phyloP scores from a whole-genome alignment of 2,329 filamentous ascomycete species.

The Aspergillus ustus region DNA sequence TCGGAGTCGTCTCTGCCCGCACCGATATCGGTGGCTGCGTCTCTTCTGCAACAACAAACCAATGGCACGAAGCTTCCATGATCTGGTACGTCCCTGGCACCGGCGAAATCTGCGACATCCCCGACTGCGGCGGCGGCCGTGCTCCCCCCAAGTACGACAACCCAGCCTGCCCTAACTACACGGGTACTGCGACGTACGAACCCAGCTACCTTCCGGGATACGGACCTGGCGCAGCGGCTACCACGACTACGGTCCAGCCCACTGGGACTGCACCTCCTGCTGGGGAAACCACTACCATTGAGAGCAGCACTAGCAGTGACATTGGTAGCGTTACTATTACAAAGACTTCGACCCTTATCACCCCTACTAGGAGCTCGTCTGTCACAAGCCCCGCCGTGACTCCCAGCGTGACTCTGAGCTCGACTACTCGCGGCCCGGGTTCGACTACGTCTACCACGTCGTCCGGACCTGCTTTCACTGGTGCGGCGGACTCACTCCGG shows the following conservation, averaged over 20 bases:
- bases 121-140: conserved; percentile 70
- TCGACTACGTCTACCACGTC: neutral
- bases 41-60: conserved; percentile 30
- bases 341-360: neutral
- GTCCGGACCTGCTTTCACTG: neutral
- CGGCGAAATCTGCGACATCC: conserved; percentile 66
- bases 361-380: neutral
- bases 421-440: neutral
- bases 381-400: neutral
- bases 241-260: neutral
- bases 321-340: neutral
- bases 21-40: conserved; percentile 32
- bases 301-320: neutral
- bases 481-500: neutral
- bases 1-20: conserved; percentile 22
- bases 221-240: neutral
- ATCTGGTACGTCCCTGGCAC: conserved; percentile 65
- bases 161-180: conserved; percentile 58
- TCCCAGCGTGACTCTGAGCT: neutral
- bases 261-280: neutral
- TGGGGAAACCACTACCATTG: neutral
- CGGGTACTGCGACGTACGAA: conserved; percentile 26
- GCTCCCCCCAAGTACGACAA: conserved; percentile 67
- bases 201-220: conserved; percentile 12
- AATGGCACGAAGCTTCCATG: conserved; percentile 33